A percentile compares a stretch with the other conserved stretches of the same genome.
Conservation (phyloP, 164 flowering plant species). For the Litsea cubeba region DNA sequence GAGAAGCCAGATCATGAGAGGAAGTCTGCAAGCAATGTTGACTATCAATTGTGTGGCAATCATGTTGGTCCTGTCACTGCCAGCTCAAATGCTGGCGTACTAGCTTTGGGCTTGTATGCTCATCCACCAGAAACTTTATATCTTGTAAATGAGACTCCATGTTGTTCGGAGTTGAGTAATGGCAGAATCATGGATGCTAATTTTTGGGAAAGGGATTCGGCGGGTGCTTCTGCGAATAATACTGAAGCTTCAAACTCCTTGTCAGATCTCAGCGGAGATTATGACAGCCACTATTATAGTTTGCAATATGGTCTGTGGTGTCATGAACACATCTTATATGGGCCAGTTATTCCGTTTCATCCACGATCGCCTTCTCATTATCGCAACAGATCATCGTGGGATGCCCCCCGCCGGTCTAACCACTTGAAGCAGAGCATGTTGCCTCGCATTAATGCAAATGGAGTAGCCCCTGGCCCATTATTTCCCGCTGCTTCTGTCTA, state of each 20-base stretch:
- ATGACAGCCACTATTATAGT: slow-evolving; percentile 38
- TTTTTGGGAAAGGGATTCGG: slow-evolving; percentile 13
- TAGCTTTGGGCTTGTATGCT: slow-evolving; percentile 4
- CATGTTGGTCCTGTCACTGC: slow-evolving; percentile 2
- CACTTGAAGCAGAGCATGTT: slow-evolving; percentile 27
- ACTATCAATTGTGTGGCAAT: neutral
- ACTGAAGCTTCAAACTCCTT: slow-evolving; percentile 23
- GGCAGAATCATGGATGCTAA: neutral
- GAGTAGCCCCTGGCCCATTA: slow-evolving; percentile 32
- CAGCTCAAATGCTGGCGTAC: slow-evolving; percentile 8
- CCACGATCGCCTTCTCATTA: slow-evolving; percentile 5
- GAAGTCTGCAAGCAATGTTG: slow-evolving; percentile 7
- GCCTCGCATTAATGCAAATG: slow-evolving; percentile 34
- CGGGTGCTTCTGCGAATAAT: slow-evolving; percentile 16
- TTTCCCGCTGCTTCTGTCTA: slow-evolving; percentile 24
- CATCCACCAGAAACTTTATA: slow-evolving; percentile 12
- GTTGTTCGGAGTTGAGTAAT: neutral
- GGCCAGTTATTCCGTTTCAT: slow-evolving; percentile 13
- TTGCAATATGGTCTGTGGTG: slow-evolving; percentile 32
- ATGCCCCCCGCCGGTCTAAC: slow-evolving; percentile 23
- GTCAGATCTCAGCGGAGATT: slow-evolving; percentile 55
- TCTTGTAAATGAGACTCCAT: neutral
- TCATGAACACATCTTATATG: slow-evolving; percentile 25
- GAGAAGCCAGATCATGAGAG: slow-evolving; percentile 20
- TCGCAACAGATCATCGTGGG: slow-evolving; percentile 23